phyloP scores from a whole-genome alignment of 1,139 yeast species.

The Taphrina sp. region DNA sequence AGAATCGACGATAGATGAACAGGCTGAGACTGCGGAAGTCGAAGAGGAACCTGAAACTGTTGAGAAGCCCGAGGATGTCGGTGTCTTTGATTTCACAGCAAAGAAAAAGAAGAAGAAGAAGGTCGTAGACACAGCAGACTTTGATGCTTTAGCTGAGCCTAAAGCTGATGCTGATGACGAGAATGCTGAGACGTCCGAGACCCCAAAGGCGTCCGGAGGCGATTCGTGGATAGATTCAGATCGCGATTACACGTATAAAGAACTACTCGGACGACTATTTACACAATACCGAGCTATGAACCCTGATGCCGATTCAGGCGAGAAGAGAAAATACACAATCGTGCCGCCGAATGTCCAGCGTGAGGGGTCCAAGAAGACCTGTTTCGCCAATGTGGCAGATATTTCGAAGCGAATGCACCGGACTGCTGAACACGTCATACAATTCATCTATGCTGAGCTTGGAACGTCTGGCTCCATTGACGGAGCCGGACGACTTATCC shows the following conservation, averaged over 20 bases:
- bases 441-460: conserved; percentile 94
- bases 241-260: conserved; percentile 72
- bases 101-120: conserved; percentile 62
- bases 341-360: conserved; percentile 97
- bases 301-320: conserved; percentile 97
- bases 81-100: conserved; percentile 49
- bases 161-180: conserved; percentile 53
- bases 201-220: conserved; percentile 18
- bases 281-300: conserved; percentile 81
- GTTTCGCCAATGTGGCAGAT: conserved; percentile 93
- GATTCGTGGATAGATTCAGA: conserved; percentile 40
- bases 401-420: conserved; percentile 92
- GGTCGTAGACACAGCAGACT: conserved; percentile 63
- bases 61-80: conserved; percentile 45
- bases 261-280: conserved; percentile 79
- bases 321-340: conserved; percentile 88
- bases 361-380: conserved; percentile 95
- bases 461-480: conserved; percentile 99
- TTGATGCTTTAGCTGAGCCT: conserved; percentile 77
- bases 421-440: conserved; percentile 94
- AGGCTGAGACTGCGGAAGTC: conserved; percentile 44
- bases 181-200: conserved; percentile 40
- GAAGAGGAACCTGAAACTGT: conserved; percentile 39
- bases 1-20: conserved; percentile 43
- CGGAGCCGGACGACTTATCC: conserved; percentile 93